These are phyloP conservation scores for Eremomyces bilateralis DNA, from an alignment of 495 filamentous ascomycete species.

Conservation along the genomic window DNA sequence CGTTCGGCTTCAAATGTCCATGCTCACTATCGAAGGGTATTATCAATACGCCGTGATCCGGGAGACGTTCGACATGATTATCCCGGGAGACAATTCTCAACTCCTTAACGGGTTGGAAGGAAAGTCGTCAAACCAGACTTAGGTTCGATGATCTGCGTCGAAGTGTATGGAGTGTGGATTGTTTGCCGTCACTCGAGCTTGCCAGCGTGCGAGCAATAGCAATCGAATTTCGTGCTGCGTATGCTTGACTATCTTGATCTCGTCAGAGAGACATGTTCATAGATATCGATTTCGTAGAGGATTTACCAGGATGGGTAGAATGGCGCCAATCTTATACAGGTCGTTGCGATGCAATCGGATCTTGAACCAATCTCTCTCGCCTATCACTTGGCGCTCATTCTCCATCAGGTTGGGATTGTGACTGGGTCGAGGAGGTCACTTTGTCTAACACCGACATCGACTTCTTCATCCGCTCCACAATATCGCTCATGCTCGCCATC, in stretches of 20 bases:
- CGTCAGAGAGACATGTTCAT: background rate
- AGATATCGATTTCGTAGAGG: background rate
- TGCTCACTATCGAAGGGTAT: too few relatives aligned
- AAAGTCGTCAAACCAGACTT: too few relatives aligned
- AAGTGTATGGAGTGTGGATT: too few relatives aligned
- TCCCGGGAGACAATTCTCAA: conserved; percentile 16
- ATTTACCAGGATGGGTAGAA: background rate
- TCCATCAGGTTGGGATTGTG: too few relatives aligned
- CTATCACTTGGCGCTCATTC: background rate
- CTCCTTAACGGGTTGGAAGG: too few relatives aligned
- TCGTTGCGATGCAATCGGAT: background rate
- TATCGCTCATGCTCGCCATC: background rate
- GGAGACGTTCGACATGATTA: conserved; percentile 30
- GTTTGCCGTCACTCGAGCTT: too few relatives aligned
- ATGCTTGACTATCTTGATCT: background rate
- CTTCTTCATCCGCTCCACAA: background rate
- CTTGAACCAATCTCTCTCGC: background rate
- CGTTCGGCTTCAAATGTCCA: too few relatives aligned
- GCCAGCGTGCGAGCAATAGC: too few relatives aligned
- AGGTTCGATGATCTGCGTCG: too few relatives aligned
- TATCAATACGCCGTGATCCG: conserved; percentile 30
- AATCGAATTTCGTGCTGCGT: too few relatives aligned
- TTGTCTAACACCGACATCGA: background rate
- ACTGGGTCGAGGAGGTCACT: background rate
- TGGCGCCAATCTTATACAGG: background rate